A percentile compares a stretch with the other conserved stretches of the same genome.
Evolutionary conservation across 1,139 yeast genomes (phyloP).

Genomic region (Saccharomycopsis crataegensis): DNA sequence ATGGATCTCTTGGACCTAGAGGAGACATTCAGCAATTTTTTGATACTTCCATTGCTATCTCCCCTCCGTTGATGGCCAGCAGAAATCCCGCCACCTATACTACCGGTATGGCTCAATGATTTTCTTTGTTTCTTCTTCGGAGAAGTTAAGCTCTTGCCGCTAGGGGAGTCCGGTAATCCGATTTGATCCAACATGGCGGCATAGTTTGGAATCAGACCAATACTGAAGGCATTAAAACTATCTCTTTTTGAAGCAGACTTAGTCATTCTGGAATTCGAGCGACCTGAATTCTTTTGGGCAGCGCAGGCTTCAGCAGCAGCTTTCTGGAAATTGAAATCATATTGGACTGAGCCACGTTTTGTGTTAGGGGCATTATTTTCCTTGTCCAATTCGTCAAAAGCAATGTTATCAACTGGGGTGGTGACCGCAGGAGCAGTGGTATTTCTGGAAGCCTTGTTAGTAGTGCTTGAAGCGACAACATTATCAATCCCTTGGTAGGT

Average conservation of each 20-base stretch:
- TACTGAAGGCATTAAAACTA: constrained; percentile 14
- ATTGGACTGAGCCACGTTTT: background rate
- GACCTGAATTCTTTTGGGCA: background rate
- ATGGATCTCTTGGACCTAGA: constrained; percentile 6
- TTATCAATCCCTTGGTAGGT: constrained; percentile 9
- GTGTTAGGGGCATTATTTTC: background rate
- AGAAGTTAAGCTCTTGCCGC: constrained; percentile 6
- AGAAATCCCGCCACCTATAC: background rate
- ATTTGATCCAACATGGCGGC: constrained; percentile 14
- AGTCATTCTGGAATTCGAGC: background rate
- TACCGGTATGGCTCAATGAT: background rate
- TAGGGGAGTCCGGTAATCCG: background rate
- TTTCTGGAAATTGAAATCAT: background rate
- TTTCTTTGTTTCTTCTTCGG: constrained; percentile 19
- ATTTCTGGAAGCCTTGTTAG: background rate
- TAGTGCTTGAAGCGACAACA: background rate
- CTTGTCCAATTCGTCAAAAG: background rate
- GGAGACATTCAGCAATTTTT: background rate
- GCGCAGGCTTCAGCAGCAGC: background rate
- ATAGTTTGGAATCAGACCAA: constrained; percentile 15
- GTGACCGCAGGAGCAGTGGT: background rate
- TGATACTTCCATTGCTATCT: background rate
- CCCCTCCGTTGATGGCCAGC: background rate
- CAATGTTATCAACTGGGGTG: background rate
- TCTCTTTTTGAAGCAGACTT: constrained; percentile 12